These are phyloP conservation scores for Talaromyces rugulosus DNA, from an alignment of 2,329 filamentous ascomycete genomes.

Conservation along the genomic window DNA sequence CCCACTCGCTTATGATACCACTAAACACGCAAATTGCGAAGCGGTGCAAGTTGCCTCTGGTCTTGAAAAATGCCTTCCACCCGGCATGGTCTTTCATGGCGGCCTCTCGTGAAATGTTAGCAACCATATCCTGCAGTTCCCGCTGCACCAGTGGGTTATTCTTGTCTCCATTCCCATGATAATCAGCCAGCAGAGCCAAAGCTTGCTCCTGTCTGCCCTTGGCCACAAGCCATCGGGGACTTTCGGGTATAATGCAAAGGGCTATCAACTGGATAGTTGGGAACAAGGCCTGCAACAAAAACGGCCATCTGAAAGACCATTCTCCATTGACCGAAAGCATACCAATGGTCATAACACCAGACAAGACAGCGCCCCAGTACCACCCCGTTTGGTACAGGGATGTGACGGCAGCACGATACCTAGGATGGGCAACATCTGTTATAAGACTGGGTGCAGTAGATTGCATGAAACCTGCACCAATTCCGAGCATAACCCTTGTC, in stretches of 20 bases:
- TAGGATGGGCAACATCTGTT: background rate
- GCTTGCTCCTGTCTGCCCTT: constrained; percentile 57
- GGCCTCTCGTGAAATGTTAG: constrained; percentile 42
- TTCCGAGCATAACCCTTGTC: background rate
- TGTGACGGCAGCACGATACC: background rate
- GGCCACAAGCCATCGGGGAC: constrained; percentile 59
- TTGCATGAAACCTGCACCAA: background rate
- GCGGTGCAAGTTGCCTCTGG: constrained; percentile 43
- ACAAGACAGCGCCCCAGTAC: background rate
- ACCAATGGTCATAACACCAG: background rate
- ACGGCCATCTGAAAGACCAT: background rate
- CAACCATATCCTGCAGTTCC: constrained; percentile 31
- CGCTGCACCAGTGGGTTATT: constrained; percentile 30
- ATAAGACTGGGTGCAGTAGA: background rate
- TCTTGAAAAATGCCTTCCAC: constrained; percentile 50
- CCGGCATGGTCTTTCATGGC: constrained; percentile 53
- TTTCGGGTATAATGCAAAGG: constrained; percentile 35
- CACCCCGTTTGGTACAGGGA: background rate
- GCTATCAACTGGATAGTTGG: background rate
- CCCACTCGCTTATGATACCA: constrained; percentile 55
- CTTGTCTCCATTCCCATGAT: constrained; percentile 52
- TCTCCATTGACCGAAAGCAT: background rate
- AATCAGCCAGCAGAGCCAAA: constrained; percentile 52
- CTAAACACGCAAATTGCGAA: constrained; percentile 16
- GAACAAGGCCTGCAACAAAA: background rate